These are phyloP conservation scores for Groenewaldozyma sp. DNA, from an alignment of 1,139 yeast species.

Conservation along the genomic window DNA sequence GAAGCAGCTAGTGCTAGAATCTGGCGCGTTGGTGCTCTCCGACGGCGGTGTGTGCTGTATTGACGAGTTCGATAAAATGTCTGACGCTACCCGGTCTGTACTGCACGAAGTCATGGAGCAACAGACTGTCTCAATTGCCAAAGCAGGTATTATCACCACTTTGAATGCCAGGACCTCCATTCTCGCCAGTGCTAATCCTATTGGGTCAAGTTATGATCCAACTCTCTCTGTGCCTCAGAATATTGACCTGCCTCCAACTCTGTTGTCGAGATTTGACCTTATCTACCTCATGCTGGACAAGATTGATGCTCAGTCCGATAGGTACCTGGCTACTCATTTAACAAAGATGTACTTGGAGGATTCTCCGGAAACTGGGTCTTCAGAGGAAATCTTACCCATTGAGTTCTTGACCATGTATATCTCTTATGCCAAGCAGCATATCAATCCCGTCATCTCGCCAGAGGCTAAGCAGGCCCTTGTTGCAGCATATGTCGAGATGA, in stretches of 20 bases:
- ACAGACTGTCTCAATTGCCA: slow-evolving; percentile 94
- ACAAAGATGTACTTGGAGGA: slow-evolving; percentile 91
- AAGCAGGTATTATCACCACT: slow-evolving; percentile 96
- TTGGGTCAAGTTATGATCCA: slow-evolving; percentile 90
- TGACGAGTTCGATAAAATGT: slow-evolving; percentile 98
- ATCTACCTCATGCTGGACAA: slow-evolving; percentile 88
- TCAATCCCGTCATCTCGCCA: slow-evolving; percentile 65
- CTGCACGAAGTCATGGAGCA: slow-evolving; percentile 99
- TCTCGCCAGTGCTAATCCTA: slow-evolving; percentile 96
- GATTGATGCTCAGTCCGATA: slow-evolving; percentile 77
- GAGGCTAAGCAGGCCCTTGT: slow-evolving; percentile 83
- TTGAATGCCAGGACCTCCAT: slow-evolving; percentile 93
- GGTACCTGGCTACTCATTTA: slow-evolving; percentile 81
- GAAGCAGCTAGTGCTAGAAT: slow-evolving; percentile 82
- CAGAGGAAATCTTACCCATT: slow-evolving; percentile 63
- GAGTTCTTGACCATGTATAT: slow-evolving; percentile 83
- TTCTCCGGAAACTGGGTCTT: slow-evolving; percentile 61
- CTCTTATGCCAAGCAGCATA: slow-evolving; percentile 81
- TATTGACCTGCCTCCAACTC: slow-evolving; percentile 93
- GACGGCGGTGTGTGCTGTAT: slow-evolving; percentile 99
- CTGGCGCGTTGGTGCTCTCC: slow-evolving; percentile 92
- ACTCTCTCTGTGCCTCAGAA: slow-evolving; percentile 87
- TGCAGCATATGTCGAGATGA: slow-evolving; percentile 85
- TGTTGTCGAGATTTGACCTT: slow-evolving; percentile 86
- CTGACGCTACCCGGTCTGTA: slow-evolving; percentile 87